Evolutionary conservation across 2,329 filamentous ascomycete species (phyloP).

Genomic region (Alternaria triticina): DNA sequence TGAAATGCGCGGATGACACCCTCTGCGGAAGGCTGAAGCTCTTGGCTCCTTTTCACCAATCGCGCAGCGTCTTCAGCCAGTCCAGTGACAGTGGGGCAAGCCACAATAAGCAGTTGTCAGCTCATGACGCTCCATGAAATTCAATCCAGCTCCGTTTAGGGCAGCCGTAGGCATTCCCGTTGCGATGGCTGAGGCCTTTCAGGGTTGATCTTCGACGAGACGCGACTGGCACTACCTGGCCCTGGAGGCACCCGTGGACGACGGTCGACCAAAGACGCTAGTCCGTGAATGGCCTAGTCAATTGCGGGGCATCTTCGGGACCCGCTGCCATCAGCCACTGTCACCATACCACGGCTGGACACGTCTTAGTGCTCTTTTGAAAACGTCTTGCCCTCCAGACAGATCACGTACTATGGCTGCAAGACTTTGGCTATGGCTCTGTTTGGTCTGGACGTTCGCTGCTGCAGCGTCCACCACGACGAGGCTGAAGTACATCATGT

Average conservation of each 20-base stretch:
- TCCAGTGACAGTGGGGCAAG: not conserved
- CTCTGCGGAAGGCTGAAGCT: not conserved
- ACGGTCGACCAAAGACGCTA: not conserved
- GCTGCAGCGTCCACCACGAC: not conserved
- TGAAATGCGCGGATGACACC: not conserved
- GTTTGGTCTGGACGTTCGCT: not conserved
- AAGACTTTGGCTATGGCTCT: not conserved
- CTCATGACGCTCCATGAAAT: not conserved
- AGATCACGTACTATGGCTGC: not conserved
- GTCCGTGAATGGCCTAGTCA: not conserved
- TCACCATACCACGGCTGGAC: not conserved
- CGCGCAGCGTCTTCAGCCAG: not conserved
- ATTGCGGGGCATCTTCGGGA: not conserved
- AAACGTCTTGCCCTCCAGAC: not conserved
- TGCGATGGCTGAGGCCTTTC: no score
- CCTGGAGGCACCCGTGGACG: no score
- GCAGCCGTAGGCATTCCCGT: not conserved
- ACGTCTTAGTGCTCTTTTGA: no score
- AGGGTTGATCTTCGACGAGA: no score
- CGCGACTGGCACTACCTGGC: no score
- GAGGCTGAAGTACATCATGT: slow-evolving; percentile 5
- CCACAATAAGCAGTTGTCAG: not conserved
- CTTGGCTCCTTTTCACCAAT: not conserved
- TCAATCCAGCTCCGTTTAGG: not conserved
- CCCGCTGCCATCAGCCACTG: not conserved